phyloP scores from a whole-genome alignment of 2,329 filamentous ascomycete genomes.

The Didymella sp. region DNA sequence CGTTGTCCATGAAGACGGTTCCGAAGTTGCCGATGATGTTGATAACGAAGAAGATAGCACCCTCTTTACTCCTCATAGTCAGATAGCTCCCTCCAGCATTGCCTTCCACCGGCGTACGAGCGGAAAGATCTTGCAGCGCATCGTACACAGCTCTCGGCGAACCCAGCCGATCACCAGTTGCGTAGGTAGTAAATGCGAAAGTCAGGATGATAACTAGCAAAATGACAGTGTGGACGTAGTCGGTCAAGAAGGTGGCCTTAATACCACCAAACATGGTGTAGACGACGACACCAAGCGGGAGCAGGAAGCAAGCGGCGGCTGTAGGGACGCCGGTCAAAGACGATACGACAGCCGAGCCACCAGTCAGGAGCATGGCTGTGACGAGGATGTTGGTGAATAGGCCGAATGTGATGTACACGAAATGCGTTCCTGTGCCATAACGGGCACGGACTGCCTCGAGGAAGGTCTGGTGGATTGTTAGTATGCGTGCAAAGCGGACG shows the following conservation, averaged over 20 bases:
- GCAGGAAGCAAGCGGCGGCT: slow-evolving; percentile 80
- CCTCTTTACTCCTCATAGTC: slow-evolving; percentile 83
- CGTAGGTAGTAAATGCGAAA: slow-evolving; percentile 83
- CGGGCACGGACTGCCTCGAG: slow-evolving; percentile 85
- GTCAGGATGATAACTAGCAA: slow-evolving; percentile 83
- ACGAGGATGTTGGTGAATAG: slow-evolving; percentile 84
- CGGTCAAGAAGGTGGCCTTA: slow-evolving; percentile 74
- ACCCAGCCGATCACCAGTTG: slow-evolving; percentile 73
- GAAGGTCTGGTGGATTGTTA: slow-evolving; percentile 67
- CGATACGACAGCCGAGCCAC: slow-evolving; percentile 72
- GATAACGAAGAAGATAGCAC: slow-evolving; percentile 89
- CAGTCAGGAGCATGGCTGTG: slow-evolving; percentile 88
- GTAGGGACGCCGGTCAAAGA: slow-evolving; percentile 69
- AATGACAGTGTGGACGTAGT: slow-evolving; percentile 86
- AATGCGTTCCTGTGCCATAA: slow-evolving; percentile 75
- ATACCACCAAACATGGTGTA: slow-evolving; percentile 80
- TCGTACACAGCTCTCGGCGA: slow-evolving; percentile 81
- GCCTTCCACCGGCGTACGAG: slow-evolving; percentile 74
- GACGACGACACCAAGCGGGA: slow-evolving; percentile 79
- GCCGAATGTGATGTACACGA: slow-evolving; percentile 81
- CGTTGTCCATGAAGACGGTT: slow-evolving; percentile 85
- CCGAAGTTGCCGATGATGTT: slow-evolving; percentile 85
- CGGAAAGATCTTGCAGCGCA: slow-evolving; percentile 71
- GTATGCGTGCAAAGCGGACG: neutral
- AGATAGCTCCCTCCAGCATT: slow-evolving; percentile 81